Evolutionary conservation across 371 early-diverging fungal genomes (phyloP).

Genomic region (Rhizopus arrhizus): DNA sequence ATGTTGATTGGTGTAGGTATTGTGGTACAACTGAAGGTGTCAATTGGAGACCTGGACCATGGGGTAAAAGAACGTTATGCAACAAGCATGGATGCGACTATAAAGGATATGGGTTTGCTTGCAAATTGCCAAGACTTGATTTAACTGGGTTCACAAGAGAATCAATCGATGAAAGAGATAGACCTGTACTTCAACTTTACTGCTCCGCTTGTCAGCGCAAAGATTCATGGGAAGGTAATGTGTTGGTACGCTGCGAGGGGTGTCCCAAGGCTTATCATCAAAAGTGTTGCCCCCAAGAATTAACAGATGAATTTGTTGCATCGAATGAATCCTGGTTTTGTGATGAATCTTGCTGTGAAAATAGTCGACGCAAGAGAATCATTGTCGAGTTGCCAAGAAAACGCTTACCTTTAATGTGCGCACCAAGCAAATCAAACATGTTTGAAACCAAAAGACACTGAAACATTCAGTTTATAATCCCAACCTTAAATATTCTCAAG

Average conservation of each 20-base stretch:
- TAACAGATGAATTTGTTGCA: slow-evolving; percentile 53
- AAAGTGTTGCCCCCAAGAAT: slow-evolving; percentile 41
- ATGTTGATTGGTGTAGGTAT: slow-evolving; percentile 88
- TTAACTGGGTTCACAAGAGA: slow-evolving; percentile 75
- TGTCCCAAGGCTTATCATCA: slow-evolving; percentile 85
- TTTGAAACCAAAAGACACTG: neutral
- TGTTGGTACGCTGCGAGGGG: slow-evolving; percentile 82
- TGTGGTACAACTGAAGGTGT: slow-evolving; percentile 91
- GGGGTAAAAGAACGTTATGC: slow-evolving; percentile 93
- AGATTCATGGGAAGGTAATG: slow-evolving; percentile 64
- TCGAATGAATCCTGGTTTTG: slow-evolving; percentile 72
- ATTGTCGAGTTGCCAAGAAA: slow-evolving; percentile 68
- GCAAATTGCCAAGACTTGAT: slow-evolving; percentile 83
- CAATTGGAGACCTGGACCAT: slow-evolving; percentile 92
- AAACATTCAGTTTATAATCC: neutral
- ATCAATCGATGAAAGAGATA: slow-evolving; percentile 71
- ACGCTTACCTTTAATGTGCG: slow-evolving; percentile 67
- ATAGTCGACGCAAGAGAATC: slow-evolving; percentile 58
- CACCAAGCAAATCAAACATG: slow-evolving; percentile 37
- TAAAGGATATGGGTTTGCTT: slow-evolving; percentile 90
- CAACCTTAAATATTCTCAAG: no score
- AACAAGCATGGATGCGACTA: slow-evolving; percentile 94
- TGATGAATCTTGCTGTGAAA: slow-evolving; percentile 67
- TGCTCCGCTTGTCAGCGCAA: slow-evolving; percentile 79
- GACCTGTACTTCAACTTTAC: slow-evolving; percentile 86